Base-by-base conservation (phyloP, 2,329 filamentous ascomycete species). In the Tolypocladium sp. region DNA sequence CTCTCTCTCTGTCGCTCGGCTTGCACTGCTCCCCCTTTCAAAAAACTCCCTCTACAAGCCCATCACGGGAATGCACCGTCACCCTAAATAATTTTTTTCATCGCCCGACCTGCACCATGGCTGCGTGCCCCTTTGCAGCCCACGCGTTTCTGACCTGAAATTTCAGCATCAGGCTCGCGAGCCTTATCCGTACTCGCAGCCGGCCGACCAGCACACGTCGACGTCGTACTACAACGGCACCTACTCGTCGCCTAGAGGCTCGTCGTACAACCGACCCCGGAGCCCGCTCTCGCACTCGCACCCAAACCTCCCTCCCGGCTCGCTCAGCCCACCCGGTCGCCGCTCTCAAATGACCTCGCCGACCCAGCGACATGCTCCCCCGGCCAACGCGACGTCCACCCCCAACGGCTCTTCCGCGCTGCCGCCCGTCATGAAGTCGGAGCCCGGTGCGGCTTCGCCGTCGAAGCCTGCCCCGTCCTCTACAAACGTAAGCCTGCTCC, bases 231-330 rank as follows among this genome's bases (percentile, higher is more conserved):
- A 79, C 69, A 80, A 78, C 74, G 73, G 74, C 61, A 70, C 69
- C 65, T 80, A 81, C 69, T 75, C 76, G 57, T 82, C 82, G 54
- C 79, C 82, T 41, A 72, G 76, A 44, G 69, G 73, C 58, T 67
- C 76, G 30, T 73, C 73, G 25, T 79, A 78, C 63, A 71, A 65
- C 63, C 74, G 76, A 46, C 75, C 79, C 30, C 76, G 76, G 57
- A 84, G 82, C 59, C 81, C 82, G 37, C 66, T 77, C 58, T 76
- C 80, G 22, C 80, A 81, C 62, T 72, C 79, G 20, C 80, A 80
- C 62, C 74, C 77, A 17, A 76, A 75, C 64, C 75, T 75, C 51
- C 70, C 72, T 54, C 66, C 69, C 40, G 75, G 74, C 53, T 77
- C 78, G 58, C 71, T 76, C 64, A 79, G 76, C 63, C 76, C 78